A percentile compares a stretch with the other conserved stretches of the same genome.
phyloP scores from a whole-genome alignment of 1,284 basidiomycete species.

The Takashimella tepidaria region DNA sequence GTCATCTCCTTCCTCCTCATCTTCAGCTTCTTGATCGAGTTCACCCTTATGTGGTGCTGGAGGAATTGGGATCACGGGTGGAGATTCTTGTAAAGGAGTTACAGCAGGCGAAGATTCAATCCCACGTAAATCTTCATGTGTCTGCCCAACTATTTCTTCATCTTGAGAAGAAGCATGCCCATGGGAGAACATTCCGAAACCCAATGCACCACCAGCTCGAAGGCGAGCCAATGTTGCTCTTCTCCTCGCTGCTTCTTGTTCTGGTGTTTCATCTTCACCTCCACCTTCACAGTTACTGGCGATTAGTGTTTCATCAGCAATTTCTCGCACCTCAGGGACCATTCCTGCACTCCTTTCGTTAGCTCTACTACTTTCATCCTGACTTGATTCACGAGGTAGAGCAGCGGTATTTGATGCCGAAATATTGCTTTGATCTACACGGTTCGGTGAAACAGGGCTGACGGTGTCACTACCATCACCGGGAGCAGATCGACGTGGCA shows the following conservation, averaged over 20 bases:
- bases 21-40: neutral
- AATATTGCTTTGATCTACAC: neutral
- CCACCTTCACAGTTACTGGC: slow-evolving; percentile 8
- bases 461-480: slow-evolving; percentile 3
- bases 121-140: slow-evolving; percentile 8
- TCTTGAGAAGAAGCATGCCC: slow-evolving; percentile 9
- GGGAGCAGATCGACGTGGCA: slow-evolving; percentile 3
- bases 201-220: slow-evolving; percentile 43
- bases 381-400: neutral
- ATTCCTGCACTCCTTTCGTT: too few species aligned
- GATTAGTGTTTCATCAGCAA: neutral
- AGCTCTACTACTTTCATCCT: neutral
- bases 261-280: slow-evolving; percentile 38
- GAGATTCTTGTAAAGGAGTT: neutral
- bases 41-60: neutral
- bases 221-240: slow-evolving; percentile 44
- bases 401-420: neutral
- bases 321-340: neutral
- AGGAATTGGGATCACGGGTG: neutral
- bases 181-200: slow-evolving; percentile 44
- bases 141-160: slow-evolving; percentile 8
- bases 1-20: slow-evolving; percentile 16
- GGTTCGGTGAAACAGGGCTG: neutral
- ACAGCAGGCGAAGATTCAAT: neutral
- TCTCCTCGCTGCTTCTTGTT: slow-evolving; percentile 42